phyloP scores from a whole-genome alignment of 2,329 filamentous ascomycete species.

The Cladosporium sp. region DNA sequence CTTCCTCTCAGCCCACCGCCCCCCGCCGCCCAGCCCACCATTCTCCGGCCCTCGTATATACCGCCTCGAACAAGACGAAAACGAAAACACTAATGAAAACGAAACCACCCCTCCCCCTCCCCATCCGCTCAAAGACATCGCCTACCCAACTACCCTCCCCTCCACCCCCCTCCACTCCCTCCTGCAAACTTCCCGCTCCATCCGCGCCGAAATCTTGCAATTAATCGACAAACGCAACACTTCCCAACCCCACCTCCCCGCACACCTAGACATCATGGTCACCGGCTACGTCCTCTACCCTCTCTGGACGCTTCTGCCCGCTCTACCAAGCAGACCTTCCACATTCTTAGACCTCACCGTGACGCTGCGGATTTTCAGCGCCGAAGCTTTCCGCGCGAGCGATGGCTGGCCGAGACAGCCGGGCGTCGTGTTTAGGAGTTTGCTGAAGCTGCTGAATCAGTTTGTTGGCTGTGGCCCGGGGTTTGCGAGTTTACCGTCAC shows the following conservation, averaged over 20 bases:
- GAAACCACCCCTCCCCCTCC: too few species aligned
- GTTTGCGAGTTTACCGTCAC: neutral
- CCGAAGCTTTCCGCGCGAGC: conserved; percentile 22
- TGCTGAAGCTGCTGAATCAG: conserved; percentile 21
- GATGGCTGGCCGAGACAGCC: conserved; percentile 19
- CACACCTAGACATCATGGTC: conserved; percentile 21
- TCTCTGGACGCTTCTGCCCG: conserved; percentile 20
- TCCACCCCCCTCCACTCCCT: neutral
- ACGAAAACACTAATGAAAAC: too few species aligned
- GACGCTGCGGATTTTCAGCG: conserved; percentile 21
- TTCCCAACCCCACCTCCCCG: conserved; percentile 3
- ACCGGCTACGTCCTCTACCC: conserved; percentile 22
- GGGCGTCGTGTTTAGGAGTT: conserved; percentile 15
- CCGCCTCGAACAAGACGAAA: neutral
- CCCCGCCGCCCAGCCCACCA: conserved; percentile 10
- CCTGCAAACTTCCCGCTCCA: conserved; percentile 6
- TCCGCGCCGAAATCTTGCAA: conserved; percentile 18
- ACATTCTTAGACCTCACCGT: conserved; percentile 18
- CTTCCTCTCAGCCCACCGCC: conserved; percentile 12
- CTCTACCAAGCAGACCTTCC: conserved; percentile 10
- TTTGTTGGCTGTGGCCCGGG: conserved; percentile 21
- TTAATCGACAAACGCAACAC: conserved; percentile 15
- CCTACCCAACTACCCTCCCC: neutral
- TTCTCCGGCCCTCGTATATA: conserved; percentile 11
- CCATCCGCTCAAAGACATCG: neutral